phyloP scores from a whole-genome alignment of 2,329 filamentous ascomycete genomes.

The Plenodomus biglobosus region DNA sequence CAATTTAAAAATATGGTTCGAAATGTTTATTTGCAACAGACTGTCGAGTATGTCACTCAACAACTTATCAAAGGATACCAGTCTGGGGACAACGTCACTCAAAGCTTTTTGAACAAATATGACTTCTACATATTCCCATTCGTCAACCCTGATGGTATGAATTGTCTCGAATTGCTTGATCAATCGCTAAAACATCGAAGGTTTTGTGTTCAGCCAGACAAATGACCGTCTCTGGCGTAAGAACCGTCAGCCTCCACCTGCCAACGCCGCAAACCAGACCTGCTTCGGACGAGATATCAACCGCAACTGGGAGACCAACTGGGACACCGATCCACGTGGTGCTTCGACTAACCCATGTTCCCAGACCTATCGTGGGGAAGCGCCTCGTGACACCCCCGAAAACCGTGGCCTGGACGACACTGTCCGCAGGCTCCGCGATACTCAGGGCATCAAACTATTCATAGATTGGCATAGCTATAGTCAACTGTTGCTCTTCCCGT shows the following conservation, averaged over 20 bases:
- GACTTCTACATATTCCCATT: slow-evolving; percentile 40
- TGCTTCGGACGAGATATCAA: slow-evolving; percentile 40
- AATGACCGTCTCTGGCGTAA: slow-evolving; percentile 41
- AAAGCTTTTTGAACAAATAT: slow-evolving; percentile 30
- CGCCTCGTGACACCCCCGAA: slow-evolving; percentile 31
- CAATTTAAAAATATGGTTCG: background rate
- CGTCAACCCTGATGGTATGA: slow-evolving; percentile 36
- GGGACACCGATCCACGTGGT: slow-evolving; percentile 30
- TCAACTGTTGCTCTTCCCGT: slow-evolving; percentile 60
- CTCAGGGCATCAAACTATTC: slow-evolving; percentile 59
- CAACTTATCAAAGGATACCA: slow-evolving; percentile 34
- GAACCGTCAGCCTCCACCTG: slow-evolving; percentile 32
- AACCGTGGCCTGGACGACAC: slow-evolving; percentile 48
- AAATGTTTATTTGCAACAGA: slow-evolving; percentile 2
- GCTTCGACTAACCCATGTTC: slow-evolving; percentile 34
- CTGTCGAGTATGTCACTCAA: slow-evolving; percentile 33
- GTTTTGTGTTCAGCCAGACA: slow-evolving; percentile 39
- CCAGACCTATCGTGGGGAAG: slow-evolving; percentile 35
- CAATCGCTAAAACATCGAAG: slow-evolving; percentile 8
- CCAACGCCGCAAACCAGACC: slow-evolving; percentile 28
- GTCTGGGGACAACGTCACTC: slow-evolving; percentile 35
- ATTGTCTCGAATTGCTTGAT: background rate
- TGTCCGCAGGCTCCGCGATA: slow-evolving; percentile 47
- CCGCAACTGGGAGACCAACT: slow-evolving; percentile 40
- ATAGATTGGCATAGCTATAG: slow-evolving; percentile 67